Percentiles rank a stretch among this genome's conserved stretches.
Evolutionary conservation across 2,329 filamentous ascomycete genomes (phyloP).

Genomic region (Monosporascus sp.): DNA sequence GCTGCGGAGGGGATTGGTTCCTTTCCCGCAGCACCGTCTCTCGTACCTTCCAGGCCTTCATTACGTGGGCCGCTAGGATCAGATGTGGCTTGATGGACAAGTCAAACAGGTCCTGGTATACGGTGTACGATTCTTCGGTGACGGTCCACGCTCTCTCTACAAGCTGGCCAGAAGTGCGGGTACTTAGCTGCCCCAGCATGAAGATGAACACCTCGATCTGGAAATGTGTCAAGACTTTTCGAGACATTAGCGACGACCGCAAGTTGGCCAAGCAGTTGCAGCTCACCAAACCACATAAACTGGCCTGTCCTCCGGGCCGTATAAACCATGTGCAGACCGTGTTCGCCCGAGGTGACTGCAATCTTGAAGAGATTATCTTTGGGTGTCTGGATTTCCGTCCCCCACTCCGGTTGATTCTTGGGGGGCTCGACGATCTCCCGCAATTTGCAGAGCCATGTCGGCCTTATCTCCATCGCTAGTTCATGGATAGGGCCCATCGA

Average conservation of each 20-base stretch:
- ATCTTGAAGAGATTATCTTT: constrained; percentile 53
- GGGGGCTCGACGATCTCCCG: constrained; percentile 42
- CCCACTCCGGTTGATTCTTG: constrained; percentile 42
- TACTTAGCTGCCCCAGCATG: constrained; percentile 48
- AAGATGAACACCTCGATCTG: constrained; percentile 52
- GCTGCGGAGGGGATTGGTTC: constrained; percentile 32
- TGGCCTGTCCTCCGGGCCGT: constrained; percentile 35
- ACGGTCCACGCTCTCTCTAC: constrained; percentile 50
- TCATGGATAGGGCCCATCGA: constrained; percentile 48
- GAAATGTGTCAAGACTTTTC: constrained; percentile 37
- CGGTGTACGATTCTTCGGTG: constrained; percentile 41
- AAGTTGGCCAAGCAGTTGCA: constrained; percentile 3
- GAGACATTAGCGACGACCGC: constrained; percentile 4
- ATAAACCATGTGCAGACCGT: constrained; percentile 40
- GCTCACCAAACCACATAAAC: constrained; percentile 51
- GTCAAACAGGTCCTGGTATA: constrained; percentile 47
- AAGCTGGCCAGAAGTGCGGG: constrained; percentile 41
- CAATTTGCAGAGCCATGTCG: constrained; percentile 45
- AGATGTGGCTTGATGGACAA: constrained; percentile 38
- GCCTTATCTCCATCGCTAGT: constrained; percentile 42
- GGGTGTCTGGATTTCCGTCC: constrained; percentile 41
- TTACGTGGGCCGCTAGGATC: constrained; percentile 40
- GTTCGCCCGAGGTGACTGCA: constrained; percentile 43
- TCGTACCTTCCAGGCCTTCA: constrained; percentile 49
- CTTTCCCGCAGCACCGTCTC: constrained; percentile 34